Evolutionary conservation across 768 basidiomycete genomes (phyloP), one percentile per base, ranked within the genome.

Genomic region (Boletus reticulatus): DNA sequence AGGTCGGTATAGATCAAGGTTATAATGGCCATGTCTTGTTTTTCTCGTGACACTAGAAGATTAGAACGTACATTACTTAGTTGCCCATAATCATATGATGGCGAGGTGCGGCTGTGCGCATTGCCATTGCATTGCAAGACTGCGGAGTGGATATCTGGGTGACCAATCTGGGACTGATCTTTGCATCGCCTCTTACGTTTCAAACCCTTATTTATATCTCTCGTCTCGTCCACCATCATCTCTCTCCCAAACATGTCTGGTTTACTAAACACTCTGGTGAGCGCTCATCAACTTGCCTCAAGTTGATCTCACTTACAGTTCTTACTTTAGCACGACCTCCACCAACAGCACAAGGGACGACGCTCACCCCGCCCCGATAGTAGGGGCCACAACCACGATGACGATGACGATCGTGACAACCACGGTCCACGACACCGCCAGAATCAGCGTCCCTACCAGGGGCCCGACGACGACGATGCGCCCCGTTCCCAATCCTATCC

Each of bases 211-310:
- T 48, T 47, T 11, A 58, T 59, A 43, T 57, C 22, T 1, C 48
- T 46, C 43, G 13, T 27, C 11, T 14, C n/a, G 5, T 17, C 11
- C 12, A 8, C 29, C 9, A 17, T 13, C 31, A 19, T n/a, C 22
- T 10, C 32, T 22, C 43, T 22, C 34, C 16, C 27, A 45, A 36
- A 48, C 50, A 63, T 65, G 63, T 65, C 63, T 39, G 55, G 29
- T n/a, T 54, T 53, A 14, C 16, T 37, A 1, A 19, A 57, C 36
- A 52, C 32, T 4, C 17, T 37, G 3, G 62, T 54, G 4, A 41
- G 59, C 29, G 0, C 9, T 14, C 17, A 43, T 43, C 24, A 12
- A 36, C 2, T 32, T 13, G 11, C 4, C 13, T 22, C 31, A 14
- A 46, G 9, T 50, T 4, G 19, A 34, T 34, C 29, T 16, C 29